These are phyloP conservation scores for Synchytrium microbalum DNA, from an alignment of 371 early-diverging fungal genomes.

Conservation along the genomic window DNA sequence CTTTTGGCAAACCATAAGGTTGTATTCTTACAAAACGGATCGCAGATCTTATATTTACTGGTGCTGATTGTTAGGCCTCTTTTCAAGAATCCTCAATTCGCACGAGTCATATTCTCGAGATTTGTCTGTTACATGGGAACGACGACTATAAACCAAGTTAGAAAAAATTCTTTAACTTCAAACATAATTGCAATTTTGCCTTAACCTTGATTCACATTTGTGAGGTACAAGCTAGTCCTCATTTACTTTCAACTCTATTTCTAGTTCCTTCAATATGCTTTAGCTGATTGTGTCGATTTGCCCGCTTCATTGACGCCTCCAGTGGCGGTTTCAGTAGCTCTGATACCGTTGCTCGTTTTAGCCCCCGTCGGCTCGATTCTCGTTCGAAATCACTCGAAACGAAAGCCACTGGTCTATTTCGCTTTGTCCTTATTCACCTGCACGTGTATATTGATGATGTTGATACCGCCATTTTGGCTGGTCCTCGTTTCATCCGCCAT, in stretches of 20 bases:
- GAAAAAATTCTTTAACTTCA: slow-evolving; percentile 27
- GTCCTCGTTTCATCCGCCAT: slow-evolving; percentile 14
- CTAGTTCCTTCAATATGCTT: slow-evolving; percentile 16
- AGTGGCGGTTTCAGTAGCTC: slow-evolving; percentile 32
- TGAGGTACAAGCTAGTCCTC: slow-evolving; percentile 30
- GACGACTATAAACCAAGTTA: slow-evolving; percentile 16
- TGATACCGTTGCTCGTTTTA: slow-evolving; percentile 29
- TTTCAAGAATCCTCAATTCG: not conserved
- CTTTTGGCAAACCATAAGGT: too few species aligned
- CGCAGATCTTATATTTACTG: too few species aligned
- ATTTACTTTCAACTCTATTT: too few species aligned
- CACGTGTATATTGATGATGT: slow-evolving; percentile 21
- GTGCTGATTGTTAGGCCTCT: too few species aligned
- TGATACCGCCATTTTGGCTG: not conserved
- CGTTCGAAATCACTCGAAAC: slow-evolving; percentile 15
- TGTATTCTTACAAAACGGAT: not conserved
- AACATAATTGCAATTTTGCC: slow-evolving; percentile 35
- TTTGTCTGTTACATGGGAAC: not conserved
- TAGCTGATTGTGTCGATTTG: slow-evolving; percentile 25
- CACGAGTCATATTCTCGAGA: not conserved
- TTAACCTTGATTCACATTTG: slow-evolving; percentile 32
- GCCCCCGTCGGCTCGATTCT: slow-evolving; percentile 28
- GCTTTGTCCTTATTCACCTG: slow-evolving; percentile 20
- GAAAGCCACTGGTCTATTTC: slow-evolving; percentile 29
- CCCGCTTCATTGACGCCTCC: slow-evolving; percentile 14